A percentile compares a stretch with the other conserved stretches of the same genome.
These are phyloP conservation scores for Phellopilus nigrolimitatus DNA, from an alignment of 1,284 basidiomycete genomes.

Conservation along the genomic window DNA sequence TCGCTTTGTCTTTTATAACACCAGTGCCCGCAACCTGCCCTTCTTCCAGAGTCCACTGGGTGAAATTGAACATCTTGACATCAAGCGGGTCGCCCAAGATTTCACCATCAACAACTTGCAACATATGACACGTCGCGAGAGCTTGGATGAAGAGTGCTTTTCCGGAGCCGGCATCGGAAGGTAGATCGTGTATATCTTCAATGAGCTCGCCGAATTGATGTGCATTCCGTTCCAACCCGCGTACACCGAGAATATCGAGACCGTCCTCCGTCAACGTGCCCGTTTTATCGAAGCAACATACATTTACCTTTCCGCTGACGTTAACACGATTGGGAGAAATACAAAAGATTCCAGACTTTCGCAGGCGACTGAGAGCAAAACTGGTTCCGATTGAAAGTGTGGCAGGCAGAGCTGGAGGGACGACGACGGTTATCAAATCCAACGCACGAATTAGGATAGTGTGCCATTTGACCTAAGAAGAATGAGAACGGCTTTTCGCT, in stretches of 20 bases:
- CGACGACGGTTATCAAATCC: slow-evolving; percentile 97
- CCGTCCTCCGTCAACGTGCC: slow-evolving; percentile 98
- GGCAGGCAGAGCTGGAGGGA: slow-evolving; percentile 95
- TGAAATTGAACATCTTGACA: slow-evolving; percentile 97
- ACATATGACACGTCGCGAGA: slow-evolving; percentile 92
- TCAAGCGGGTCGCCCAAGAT: slow-evolving; percentile 95
- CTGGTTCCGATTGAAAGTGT: slow-evolving; percentile 97
- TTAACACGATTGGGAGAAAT: slow-evolving; percentile 97
- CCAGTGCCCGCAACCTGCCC: slow-evolving; percentile 68
- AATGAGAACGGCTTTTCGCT: background rate
- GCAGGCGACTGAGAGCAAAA: slow-evolving; percentile 88
- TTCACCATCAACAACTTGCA: slow-evolving; percentile 89
- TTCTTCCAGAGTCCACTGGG: slow-evolving; percentile 95
- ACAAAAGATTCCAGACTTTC: slow-evolving; percentile 90
- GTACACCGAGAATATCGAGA: slow-evolving; percentile 91
- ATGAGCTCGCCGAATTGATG: slow-evolving; percentile 90
- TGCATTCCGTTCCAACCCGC: slow-evolving; percentile 70
- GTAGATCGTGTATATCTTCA: slow-evolving; percentile 83
- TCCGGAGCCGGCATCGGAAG: slow-evolving; percentile 59
- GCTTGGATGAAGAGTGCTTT: slow-evolving; percentile 89
- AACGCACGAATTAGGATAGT: slow-evolving; percentile 91
- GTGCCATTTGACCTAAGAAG: slow-evolving; percentile 74
- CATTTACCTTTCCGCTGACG: slow-evolving; percentile 94
- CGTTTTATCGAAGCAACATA: slow-evolving; percentile 99
- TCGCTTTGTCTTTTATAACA: slow-evolving; percentile 60